Base-by-base conservation (phyloP, 805 yeast species). In the Candida nemodendra region DNA sequence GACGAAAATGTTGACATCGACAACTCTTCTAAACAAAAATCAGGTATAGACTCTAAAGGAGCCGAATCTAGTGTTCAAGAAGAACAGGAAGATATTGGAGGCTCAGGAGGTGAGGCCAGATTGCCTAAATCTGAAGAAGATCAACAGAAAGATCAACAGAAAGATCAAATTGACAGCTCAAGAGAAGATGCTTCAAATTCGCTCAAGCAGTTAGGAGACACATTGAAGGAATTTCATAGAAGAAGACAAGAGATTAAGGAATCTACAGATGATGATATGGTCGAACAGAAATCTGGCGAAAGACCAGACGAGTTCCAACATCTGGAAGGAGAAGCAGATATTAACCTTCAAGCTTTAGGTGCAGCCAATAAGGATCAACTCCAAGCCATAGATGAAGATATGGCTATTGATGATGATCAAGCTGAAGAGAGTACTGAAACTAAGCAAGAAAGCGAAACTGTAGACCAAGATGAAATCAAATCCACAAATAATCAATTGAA, bases 331-430 rank as follows among this genome's bases (percentile, higher is more conserved):
- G 90, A 82, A 31, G 78, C 91, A 3, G 79, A 82, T 19, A 71
- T 67, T 39, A 90, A 86, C 34, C 86, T 95, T 0, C 98, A 93
- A 61, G 99, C 98, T 1, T 65, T 93, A 35, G 98, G 98, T 16
- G 81, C 90, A 30, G 95, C 96, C 5, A 78, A 79, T 42, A 75
- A 80, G 52, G 96, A 89, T 31, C 89, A 84, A 53, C 66, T 76
- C 12, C 93, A 87, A 56, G 59, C 81, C 1, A 74, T 90, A 41
- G 82, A 89, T 56, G 89, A 86, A 39, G 84, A 83, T 7, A 78
- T 73, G 73, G 93, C 91, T 1, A 82, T 86, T 48, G 93, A 86
- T 39, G 95, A 86, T 46, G 86, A 79, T 7, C 63, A 64, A 12
- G 67, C 62, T 7, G 61, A 48, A 24, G 55, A 62, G 9, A n/a